Evolutionary conservation across 1,284 basidiomycete genomes (phyloP), one percentile per base, ranked within the genome.

Genomic region (Cryptococcus depauperatus): DNA sequence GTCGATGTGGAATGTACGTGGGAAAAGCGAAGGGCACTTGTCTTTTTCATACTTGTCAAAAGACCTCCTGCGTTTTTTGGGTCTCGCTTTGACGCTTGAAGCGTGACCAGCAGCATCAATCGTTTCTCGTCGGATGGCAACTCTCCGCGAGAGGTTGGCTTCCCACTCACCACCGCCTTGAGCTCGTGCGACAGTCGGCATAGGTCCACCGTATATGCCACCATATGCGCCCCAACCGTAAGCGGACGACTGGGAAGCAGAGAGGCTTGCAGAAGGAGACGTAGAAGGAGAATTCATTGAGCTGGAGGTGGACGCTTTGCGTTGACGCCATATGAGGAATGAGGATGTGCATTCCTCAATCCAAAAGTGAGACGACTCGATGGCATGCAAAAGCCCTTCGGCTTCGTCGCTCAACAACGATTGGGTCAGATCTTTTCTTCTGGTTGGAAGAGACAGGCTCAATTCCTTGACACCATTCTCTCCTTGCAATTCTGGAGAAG

Each of bases 101-200:
- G 8, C 35, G n/a, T 26, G 13, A 16, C 7, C 39, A 5, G 8
- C 25, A 4, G 37, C 37, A 38, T 25, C 39, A 18, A n/a, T 28
- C n/a, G 23, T 28, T 41, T 64, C 58, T 23, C 59, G 53, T 3
- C 64, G 51, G 28, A 59, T 56, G 2, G 66, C 66, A 8, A 68
- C 46, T n/a, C 66, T 54, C 11, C 66, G 52, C 0, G 52, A 56
- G 4, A 66, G 50, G 4, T 51, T 59, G 1, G 66, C 66, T 50
- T 69, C 64, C 66, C 66, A 69, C 35, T 69, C 64, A 5, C 62
- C 61, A 1, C 63, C 59, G 11, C 61, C 65, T 19, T 56, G 47
- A 0, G 59, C 58, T 14, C 58, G 39, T 0, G 63, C 63, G 3
- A 69, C 59, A 0, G 66, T 69, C 14, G 66, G 66, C 55, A 64